Conservation (phyloP, 2,329 filamentous ascomycete genomes). For the Paecilomyces variotii region DNA sequence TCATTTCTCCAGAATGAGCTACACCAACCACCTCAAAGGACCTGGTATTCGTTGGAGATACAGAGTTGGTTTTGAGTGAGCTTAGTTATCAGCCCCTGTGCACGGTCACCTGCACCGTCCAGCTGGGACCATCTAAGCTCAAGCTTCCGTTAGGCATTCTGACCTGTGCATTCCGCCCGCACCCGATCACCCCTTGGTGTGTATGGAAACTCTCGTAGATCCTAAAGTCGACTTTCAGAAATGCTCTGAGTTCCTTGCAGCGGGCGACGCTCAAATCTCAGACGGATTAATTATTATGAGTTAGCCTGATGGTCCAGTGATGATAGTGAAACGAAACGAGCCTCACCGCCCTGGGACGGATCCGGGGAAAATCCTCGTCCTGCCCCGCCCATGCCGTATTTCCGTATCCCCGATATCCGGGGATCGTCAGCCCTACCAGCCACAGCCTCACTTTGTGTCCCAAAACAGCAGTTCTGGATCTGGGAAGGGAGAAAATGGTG, state of each 20-base stretch:
- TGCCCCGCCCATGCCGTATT: background rate
- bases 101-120: background rate
- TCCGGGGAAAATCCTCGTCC: background rate
- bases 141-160: background rate
- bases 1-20: background rate
- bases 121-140: background rate
- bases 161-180: background rate
- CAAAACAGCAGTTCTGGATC: too few species aligned
- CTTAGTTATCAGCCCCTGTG: background rate
- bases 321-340: background rate
- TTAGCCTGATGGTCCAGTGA: background rate
- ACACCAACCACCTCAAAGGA: background rate
- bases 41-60: too few species aligned
- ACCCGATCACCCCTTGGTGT: background rate
- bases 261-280: background rate
- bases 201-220: background rate
- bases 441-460: background rate
- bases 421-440: background rate
- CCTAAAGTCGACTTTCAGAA: too few species aligned
- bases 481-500: background rate
- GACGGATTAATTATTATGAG: background rate
- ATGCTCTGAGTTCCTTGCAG: background rate
- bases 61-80: background rate
- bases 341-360: background rate
- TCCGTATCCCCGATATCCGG: background rate